Base-by-base conservation (phyloP, 805 yeast species). In the Hanseniaspora thailandica region DNA sequence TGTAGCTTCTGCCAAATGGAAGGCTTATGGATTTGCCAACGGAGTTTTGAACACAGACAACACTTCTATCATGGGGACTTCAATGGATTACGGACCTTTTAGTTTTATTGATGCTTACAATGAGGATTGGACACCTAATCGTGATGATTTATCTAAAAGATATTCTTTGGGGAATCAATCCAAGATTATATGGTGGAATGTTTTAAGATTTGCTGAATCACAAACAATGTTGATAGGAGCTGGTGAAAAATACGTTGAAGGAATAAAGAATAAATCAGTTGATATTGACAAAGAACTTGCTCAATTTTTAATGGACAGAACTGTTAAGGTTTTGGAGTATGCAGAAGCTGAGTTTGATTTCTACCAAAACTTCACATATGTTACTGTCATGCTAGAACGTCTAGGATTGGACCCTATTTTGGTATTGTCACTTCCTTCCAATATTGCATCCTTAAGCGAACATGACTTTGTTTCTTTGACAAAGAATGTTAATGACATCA, bases 1-100 rank as follows among this genome's bases (percentile, higher is more conserved):
- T 0, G 66, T 70, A 47, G 76, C 84, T 17, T 82, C 85, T 1
- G 96, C 95, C 2, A 72, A 76, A 58, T 86, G 95, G 86, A 97
- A 90, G 63, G 76, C 84, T 0, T 90, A 88, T 66, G 97, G 97
- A 2, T 89, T 90, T 61, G 66, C 89, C 59, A 93, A 90, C 62
- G 98, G 98, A 13, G 97, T 93, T 4, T 70, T 93, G 54, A 90
- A 90, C 65, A 89, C 97, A 0, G 98, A 90, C 63, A 90, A 90
- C 63, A 86, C 96, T 0, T 86, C 96, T 0, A 74, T 90, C n/a
- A 62, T 83, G 43, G 98, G 98, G 0, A 70, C 88, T 10, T 78
- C 95, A 0, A 77, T 93, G 66, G 98, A 90, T 66, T 93, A 83
- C 66, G 98, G 97, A 2, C 97, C 98, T 0, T 93, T 86, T 69